A percentile compares a stretch with the other conserved stretches of the same genome.
These are phyloP conservation scores for Nakaseomyces sp. DNA, from an alignment of 1,139 yeast species.

Conservation along the genomic window DNA sequence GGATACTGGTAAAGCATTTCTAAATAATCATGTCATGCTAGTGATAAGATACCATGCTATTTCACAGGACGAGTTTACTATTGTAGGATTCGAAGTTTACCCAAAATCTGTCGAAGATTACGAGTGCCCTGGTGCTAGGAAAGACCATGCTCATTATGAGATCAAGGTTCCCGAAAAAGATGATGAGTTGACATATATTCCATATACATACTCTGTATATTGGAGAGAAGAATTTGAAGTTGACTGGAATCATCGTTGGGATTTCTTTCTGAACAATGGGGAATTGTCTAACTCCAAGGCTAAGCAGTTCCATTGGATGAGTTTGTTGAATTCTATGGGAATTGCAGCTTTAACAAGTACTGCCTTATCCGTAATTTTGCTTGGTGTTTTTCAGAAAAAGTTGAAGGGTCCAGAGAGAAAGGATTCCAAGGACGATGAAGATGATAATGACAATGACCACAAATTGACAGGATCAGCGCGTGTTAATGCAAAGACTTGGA, in stretches of 20 bases:
- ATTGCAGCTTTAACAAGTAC: constrained; percentile 15
- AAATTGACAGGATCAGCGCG: constrained; percentile 9
- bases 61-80: constrained; percentile 41
- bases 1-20: constrained; percentile 43
- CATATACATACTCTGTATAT: constrained; percentile 78
- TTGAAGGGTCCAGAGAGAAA: background rate
- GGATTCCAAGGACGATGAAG: constrained; percentile 3
- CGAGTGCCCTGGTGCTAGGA: constrained; percentile 62
- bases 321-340: constrained; percentile 22
- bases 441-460: constrained; percentile 9
- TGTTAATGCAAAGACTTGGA: constrained; percentile 16
- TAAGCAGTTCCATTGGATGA: constrained; percentile 24
- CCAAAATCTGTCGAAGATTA: constrained; percentile 69
- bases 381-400: constrained; percentile 6
- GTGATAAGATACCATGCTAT: constrained; percentile 68
- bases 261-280: constrained; percentile 55
- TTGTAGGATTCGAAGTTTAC: constrained; percentile 86
- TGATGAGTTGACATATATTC: constrained; percentile 39
- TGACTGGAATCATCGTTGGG: constrained; percentile 68
- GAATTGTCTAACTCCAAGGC: constrained; percentile 23
- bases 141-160: constrained; percentile 47
- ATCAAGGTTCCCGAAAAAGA: constrained; percentile 32
- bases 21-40: constrained; percentile 75
- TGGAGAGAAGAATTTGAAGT: constrained; percentile 77
- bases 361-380: constrained; percentile 14